phyloP scores from a whole-genome alignment of 495 filamentous ascomycete genomes.

The Annulohypoxylon stygium region DNA sequence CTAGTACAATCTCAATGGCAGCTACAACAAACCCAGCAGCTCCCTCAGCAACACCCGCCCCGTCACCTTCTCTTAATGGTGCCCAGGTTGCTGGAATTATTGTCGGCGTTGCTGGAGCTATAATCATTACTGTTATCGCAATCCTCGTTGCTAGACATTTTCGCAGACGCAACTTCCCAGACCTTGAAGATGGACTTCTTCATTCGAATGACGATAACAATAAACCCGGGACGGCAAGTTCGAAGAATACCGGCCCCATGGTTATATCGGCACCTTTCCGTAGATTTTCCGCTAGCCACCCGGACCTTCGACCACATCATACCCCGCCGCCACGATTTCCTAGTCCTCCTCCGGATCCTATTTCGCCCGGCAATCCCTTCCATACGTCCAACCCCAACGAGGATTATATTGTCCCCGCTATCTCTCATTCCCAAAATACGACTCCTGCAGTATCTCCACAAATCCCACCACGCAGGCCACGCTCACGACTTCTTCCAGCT shows the following conservation, averaged over 20 bases:
- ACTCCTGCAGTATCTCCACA: conserved; percentile 34
- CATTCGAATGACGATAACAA: conserved; percentile 54
- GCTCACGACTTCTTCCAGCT: conserved; percentile 33
- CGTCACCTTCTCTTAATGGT: conserved; percentile 47
- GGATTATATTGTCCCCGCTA: conserved; percentile 59
- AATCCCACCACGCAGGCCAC: conserved; percentile 18
- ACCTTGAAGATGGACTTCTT: conserved; percentile 56
- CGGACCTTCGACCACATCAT: conserved; percentile 18
- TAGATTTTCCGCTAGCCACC: conserved; percentile 24
- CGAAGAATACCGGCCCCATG: conserved; percentile 23
- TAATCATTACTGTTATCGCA: conserved; percentile 54
- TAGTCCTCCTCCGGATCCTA: conserved; percentile 22
- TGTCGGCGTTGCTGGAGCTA: conserved; percentile 58
- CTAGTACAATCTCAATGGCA: conserved; percentile 20
- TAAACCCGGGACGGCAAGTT: conserved; percentile 33
- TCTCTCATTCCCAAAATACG: conserved; percentile 52
- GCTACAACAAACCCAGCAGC: conserved; percentile 13
- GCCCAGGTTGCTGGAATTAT: conserved; percentile 63
- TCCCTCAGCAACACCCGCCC: conserved; percentile 24
- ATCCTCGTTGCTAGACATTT: conserved; percentile 59
- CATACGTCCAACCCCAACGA: conserved; percentile 35
- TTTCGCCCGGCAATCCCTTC: conserved; percentile 41
- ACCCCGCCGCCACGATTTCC: conserved; percentile 36
- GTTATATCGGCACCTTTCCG: conserved; percentile 32
- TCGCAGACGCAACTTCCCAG: conserved; percentile 52